Evolutionary conservation across 2,329 filamentous ascomycete species (phyloP).

Genomic region (Hansfordia pulvinata): DNA sequence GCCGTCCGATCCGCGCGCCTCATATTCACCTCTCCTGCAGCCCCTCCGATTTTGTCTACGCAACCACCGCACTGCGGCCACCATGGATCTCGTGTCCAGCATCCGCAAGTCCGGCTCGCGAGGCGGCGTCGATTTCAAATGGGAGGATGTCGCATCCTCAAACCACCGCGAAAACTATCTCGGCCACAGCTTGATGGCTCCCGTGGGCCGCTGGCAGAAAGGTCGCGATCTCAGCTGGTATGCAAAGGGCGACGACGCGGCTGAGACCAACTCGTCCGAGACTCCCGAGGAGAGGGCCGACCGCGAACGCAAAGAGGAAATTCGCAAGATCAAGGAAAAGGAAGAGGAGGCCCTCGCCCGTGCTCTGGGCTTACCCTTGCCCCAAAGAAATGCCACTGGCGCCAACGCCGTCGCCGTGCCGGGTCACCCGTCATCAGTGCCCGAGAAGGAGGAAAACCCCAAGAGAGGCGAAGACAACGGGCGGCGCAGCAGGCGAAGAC

Average conservation of each 20-base stretch:
- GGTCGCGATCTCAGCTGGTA: constrained; percentile 56
- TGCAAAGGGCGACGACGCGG: constrained; percentile 38
- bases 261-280: constrained; percentile 33
- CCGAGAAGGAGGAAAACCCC: constrained; percentile 7
- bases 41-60: constrained; percentile 1
- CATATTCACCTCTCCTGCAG: too few relatives aligned
- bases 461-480: constrained; percentile 27
- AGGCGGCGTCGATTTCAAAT: constrained; percentile 90
- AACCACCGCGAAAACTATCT: constrained; percentile 81
- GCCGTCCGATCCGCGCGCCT: too few relatives aligned
- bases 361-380: constrained; percentile 67
- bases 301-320: constrained; percentile 59
- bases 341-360: constrained; percentile 83
- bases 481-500: constrained; percentile 14
- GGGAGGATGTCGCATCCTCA: constrained; percentile 84
- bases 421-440: constrained; percentile 14
- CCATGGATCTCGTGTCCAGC: constrained; percentile 86
- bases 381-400: constrained; percentile 41
- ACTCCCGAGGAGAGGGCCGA: constrained; percentile 44
- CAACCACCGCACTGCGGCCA: neutral
- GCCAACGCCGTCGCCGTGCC: constrained; percentile 58
- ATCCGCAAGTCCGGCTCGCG: constrained; percentile 85
- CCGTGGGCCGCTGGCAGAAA: constrained; percentile 85
- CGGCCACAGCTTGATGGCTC: constrained; percentile 82
- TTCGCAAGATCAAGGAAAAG: constrained; percentile 72